These are phyloP conservation scores for Xylaria digitata DNA, from an alignment of 2,329 filamentous ascomycete genomes.

Conservation along the genomic window DNA sequence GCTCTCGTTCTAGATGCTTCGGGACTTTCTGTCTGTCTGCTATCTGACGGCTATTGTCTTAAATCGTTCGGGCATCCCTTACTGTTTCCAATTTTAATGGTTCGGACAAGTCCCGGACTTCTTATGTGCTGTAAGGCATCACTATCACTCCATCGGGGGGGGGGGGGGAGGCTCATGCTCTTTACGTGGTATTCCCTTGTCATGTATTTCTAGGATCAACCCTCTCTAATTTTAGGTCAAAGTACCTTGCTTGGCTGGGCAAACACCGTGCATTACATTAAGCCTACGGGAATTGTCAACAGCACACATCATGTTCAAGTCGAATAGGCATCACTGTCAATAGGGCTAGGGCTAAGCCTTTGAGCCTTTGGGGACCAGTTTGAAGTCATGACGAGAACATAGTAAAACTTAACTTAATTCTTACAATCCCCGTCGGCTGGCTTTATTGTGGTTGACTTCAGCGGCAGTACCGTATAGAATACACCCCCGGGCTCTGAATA, in stretches of 20 bases:
- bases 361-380: background rate
- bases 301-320: slow-evolving; percentile 1
- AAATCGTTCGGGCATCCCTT: slow-evolving; percentile 16
- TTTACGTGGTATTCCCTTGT: slow-evolving; percentile 2
- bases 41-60: too few relatives aligned
- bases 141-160: too few relatives aligned
- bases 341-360: too few relatives aligned
- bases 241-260: slow-evolving; percentile 7
- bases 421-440: background rate
- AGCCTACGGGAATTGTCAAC: slow-evolving; percentile 8
- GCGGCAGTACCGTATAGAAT: background rate
- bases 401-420: background rate
- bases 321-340: background rate
- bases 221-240: slow-evolving; percentile 20
- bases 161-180: background rate
- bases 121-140: background rate
- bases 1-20: slow-evolving; percentile 11
- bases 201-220: slow-evolving; percentile 7
- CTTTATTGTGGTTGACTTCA: too few relatives aligned
- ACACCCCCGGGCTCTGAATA: background rate
- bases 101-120: slow-evolving; percentile 11
- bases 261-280: slow-evolving; percentile 8
- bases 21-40: slow-evolving; percentile 9
- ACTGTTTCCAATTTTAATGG: slow-evolving; percentile 1
- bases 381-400: slow-evolving; percentile 2